A percentile compares a stretch with the other conserved stretches of the same genome.
Conservation (phyloP, 164 flowering plant species). For the Annona cherimola region DNA sequence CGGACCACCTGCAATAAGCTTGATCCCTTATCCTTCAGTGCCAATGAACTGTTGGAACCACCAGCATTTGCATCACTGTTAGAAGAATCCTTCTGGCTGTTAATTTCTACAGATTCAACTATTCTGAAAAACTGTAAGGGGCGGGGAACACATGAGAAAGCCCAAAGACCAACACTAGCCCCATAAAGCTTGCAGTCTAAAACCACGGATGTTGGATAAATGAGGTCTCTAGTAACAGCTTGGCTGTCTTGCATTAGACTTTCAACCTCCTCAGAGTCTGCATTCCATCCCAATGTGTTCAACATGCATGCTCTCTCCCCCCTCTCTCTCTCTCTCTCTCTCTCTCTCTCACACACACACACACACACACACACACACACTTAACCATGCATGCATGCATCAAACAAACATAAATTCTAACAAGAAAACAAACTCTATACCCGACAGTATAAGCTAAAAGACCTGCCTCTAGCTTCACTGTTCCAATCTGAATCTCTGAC, state of each 20-base stretch:
- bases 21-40: constrained; percentile 15
- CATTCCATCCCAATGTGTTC: too few relatives aligned
- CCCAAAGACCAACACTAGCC: constrained; percentile 88
- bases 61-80: constrained; percentile 7
- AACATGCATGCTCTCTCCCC: too few relatives aligned
- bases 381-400: background rate
- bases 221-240: constrained; percentile 14
- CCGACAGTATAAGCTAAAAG: constrained; percentile 60
- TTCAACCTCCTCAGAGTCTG: constrained; percentile 17
- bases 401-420: background rate
- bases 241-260: constrained; percentile 21
- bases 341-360: too few relatives aligned
- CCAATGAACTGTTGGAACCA: constrained; percentile 9
- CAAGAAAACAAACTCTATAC: constrained; percentile 25
- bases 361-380: too few relatives aligned
- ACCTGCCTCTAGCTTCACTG: constrained; percentile 25
- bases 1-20: constrained; percentile 89
- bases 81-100: constrained; percentile 21
- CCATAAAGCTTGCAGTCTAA: constrained; percentile 85
- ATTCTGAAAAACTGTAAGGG: constrained; percentile 68
- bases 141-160: constrained; percentile 50
- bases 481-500: constrained; percentile 25
- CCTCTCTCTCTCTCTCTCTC: too few relatives aligned
- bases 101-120: constrained; percentile 47
- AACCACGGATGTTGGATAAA: constrained; percentile 75